Base-by-base conservation (phyloP, 345 rosid species). In the Sisymbrium irio region DNA sequence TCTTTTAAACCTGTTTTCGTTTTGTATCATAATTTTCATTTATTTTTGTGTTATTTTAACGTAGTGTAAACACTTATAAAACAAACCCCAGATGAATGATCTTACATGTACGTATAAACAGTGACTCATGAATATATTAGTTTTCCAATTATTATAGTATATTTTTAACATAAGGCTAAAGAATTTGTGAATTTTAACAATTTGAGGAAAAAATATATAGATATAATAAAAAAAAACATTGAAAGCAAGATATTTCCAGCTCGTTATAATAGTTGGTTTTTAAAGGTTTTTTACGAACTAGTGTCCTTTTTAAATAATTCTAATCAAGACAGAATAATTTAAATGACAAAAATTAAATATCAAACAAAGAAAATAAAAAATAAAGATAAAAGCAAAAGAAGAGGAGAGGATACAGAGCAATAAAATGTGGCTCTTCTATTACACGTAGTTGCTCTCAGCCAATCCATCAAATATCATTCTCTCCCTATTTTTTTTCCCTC, bases 401-500 rank as follows among this genome's bases (percentile, higher is more conserved):
- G 68, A 67, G 73, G 69, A 67, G 63, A 61, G 67, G 74, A 61
- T 35, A 27, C 63, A 61, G 58, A 60, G 4, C 33, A 5, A n/a
- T 9, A 45, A 59, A 76, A 27, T 69, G 74, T 75, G 74, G 75
- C 40, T 62, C 19, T 40, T 60, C 56, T 60, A 50, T 22, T n/a
- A 22, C 41, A 40, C 20, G 73, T 60, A 50, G 78, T 75, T 75
- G 68, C 74, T 75, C 69, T 69, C 70, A 69, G 50, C 56, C 59
- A 62, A 41, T 61, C 45, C 64, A 54, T 59, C 67, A 41, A 65
- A 73, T 42, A 62, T 53, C 51, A 14, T 12, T 25, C 65, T 73
- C 28, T 27, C 10, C 64, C 42, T 32, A 10, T 15, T 39, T 8
- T 28, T 17, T 51, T 42, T 30, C 4, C 61, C 50, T 41, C 53